Conservation (phyloP, 441 rosid genomes). For the Gossypium davidsonii region DNA sequence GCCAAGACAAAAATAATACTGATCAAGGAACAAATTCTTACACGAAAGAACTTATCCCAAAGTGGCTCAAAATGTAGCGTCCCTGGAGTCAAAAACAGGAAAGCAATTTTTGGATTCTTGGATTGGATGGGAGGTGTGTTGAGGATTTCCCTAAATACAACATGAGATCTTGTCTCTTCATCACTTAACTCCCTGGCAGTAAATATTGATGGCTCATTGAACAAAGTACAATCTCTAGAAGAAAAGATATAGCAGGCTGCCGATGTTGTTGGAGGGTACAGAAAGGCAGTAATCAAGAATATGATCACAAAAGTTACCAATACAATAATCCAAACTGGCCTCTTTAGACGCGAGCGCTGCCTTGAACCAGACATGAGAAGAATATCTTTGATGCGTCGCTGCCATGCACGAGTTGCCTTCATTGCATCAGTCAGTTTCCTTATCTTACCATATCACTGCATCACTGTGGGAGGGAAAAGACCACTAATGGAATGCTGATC, state of each 20-base stretch:
- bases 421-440: neutral
- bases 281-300: constrained; percentile 40
- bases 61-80: constrained; percentile 55
- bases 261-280: constrained; percentile 46
- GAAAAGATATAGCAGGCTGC: constrained; percentile 54
- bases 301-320: constrained; percentile 44
- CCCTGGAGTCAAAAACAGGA: constrained; percentile 52
- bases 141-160: constrained; percentile 47
- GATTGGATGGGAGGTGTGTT: constrained; percentile 29
- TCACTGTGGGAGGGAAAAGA: neutral
- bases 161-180: constrained; percentile 50
- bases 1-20: neutral
- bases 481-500: neutral
- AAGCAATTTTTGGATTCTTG: constrained; percentile 45
- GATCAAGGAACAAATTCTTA: constrained; percentile 25
- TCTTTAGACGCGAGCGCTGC: constrained; percentile 35
- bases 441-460: neutral
- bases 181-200: constrained; percentile 51
- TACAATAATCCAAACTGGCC: constrained; percentile 59
- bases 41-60: constrained; percentile 52
- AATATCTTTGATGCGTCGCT: neutral
- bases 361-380: constrained; percentile 10
- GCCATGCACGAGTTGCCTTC: constrained; percentile 9
- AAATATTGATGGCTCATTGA: constrained; percentile 31
- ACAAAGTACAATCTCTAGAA: constrained; percentile 40